These are phyloP conservation scores for Cydonia oblonga DNA, from an alignment of 331 rosid species.

Conservation along the genomic window DNA sequence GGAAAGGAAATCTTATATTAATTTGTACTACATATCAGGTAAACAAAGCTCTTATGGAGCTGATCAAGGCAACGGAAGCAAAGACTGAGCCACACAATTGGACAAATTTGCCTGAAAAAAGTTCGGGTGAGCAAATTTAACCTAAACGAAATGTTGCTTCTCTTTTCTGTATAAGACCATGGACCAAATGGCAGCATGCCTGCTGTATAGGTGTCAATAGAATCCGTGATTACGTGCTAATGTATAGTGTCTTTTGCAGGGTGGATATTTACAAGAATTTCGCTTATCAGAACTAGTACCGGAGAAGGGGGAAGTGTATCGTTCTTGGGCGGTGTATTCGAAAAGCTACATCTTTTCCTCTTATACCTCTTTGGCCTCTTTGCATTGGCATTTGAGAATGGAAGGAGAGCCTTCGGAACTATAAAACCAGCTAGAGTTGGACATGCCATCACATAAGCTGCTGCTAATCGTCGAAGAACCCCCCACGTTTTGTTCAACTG, in stretches of 20 bases:
- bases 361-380: conserved; percentile 50
- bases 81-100: conserved; percentile 54
- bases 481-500: not conserved
- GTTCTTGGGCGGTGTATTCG: conserved; percentile 14
- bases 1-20: conserved; percentile 12
- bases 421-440: conserved; percentile 59
- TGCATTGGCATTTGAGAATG: conserved; percentile 31
- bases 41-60: conserved; percentile 69
- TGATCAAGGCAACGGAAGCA: conserved; percentile 59
- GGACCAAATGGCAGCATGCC: conserved; percentile 16
- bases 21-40: conserved; percentile 43
- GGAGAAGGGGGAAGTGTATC: conserved; percentile 36
- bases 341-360: conserved; percentile 39
- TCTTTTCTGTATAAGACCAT: not conserved
- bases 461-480: not conserved
- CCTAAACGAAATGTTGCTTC: not conserved
- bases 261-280: conserved; percentile 40
- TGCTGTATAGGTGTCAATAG: not conserved
- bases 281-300: conserved; percentile 18
- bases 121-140: conserved; percentile 37
- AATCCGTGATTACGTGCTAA: not conserved
- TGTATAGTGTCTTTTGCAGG: conserved; percentile 30
- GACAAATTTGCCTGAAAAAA: conserved; percentile 52
- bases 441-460: conserved; percentile 26
- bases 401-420: conserved; percentile 31